Evolutionary conservation across 805 yeast genomes (phyloP), one percentile per base, ranked within the genome.

Genomic region (Saturnispora kantuleensis): DNA sequence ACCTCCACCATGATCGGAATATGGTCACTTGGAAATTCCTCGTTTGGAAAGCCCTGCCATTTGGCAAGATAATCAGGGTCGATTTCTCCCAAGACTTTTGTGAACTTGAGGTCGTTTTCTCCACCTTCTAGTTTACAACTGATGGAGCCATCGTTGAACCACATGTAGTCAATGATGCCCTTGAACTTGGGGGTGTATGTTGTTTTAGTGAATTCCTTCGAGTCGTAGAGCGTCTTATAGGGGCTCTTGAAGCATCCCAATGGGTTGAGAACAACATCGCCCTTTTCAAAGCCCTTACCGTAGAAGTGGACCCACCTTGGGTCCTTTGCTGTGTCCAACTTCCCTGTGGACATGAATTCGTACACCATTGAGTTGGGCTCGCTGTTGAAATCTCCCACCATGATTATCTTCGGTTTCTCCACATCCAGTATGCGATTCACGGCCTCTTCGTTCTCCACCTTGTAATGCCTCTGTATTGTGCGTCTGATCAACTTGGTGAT

Each of bases 381-480:
- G 1, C 81, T 74, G 52, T 78, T 78, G 48, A 76, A 67, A 56
- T 78, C 84, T 1, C 83, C 84, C 12, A 73, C 66, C 60, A 77
- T 66, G 9, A 77, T 51, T 0, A 74, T 59, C 39, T 65, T 67
- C 18, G 49, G 51, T 33, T 62, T 56, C n/a, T 31, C 10, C 12
- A 10, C n/a, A 15, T 16, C 15, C 10, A 40, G 32, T n/a, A 30
- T 30, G 29, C 53, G 53, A 21, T 56, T 50, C n/a, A 48, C 21
- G 6, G 35, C 41, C n/a, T 52, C 51, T 1, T 15, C 33, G 10
- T 49, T 50, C n/a, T 36, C 26, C 2, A 47, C 37, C 3, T 50
- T 44, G 21, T 43, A 51, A 9, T 47, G 46, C 31, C 59, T 42
- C 45, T 64, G 50, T 46, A 60, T 52, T 48, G 65, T 49, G 50